phyloP scores from a whole-genome alignment of 1,284 basidiomycete species.

The Leccinum pachyderme region DNA sequence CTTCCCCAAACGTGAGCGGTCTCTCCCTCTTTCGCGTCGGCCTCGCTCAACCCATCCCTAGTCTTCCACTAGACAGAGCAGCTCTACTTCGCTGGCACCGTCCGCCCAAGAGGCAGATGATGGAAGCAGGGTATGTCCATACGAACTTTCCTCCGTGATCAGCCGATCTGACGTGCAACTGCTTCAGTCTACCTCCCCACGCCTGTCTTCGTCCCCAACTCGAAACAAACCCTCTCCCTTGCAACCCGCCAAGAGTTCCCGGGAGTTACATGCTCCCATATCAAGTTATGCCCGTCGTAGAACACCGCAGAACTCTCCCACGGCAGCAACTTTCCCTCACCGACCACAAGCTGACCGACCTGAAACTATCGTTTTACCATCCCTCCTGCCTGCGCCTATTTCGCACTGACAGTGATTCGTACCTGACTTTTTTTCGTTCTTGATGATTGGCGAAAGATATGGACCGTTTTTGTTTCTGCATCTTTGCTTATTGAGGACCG shows the following conservation, averaged over 20 bases:
- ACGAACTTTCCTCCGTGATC: conserved; percentile 12
- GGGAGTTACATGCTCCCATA: conserved; percentile 54
- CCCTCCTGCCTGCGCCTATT: conserved; percentile 23
- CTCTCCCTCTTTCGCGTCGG: neutral
- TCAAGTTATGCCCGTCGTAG: conserved; percentile 74
- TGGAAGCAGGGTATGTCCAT: conserved; percentile 23
- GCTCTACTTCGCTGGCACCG: conserved; percentile 17
- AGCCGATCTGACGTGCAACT: conserved; percentile 12
- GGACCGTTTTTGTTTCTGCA: neutral
- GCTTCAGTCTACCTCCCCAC: conserved; percentile 44
- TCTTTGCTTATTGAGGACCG: neutral
- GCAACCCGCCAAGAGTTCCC: conserved; percentile 28
- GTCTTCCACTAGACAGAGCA: conserved; percentile 27
- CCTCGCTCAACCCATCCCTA: conserved; percentile 7
- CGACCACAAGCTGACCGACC: conserved; percentile 32
- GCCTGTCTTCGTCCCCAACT: conserved; percentile 42
- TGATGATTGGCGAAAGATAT: neutral
- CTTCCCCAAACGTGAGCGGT: conserved; percentile 49
- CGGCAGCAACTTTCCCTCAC: conserved; percentile 58
- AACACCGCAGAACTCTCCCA: conserved; percentile 70
- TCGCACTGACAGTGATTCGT: conserved; percentile 20
- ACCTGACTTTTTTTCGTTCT: neutral
- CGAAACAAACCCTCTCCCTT: conserved; percentile 30
- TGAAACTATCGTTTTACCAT: conserved; percentile 36
- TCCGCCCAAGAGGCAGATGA: conserved; percentile 28